Conservation (phyloP, 2,329 filamentous ascomycete genomes). For the Colletotrichum paranaense region DNA sequence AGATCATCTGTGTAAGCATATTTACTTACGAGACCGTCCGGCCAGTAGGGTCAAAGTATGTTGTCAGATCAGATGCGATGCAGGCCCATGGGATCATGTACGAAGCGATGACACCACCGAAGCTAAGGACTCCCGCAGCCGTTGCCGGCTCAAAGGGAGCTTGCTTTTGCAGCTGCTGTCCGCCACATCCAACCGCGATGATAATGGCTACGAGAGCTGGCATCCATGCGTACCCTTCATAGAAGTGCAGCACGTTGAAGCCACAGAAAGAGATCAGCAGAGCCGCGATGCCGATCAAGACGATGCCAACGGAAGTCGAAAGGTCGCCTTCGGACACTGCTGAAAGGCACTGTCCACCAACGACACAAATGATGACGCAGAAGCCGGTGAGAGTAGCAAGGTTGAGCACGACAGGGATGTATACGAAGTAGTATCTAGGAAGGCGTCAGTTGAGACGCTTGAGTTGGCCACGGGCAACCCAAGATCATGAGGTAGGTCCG, state of each 20-base stretch:
- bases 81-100: constrained; percentile 73
- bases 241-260: constrained; percentile 55
- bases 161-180: constrained; percentile 51
- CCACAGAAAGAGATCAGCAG: constrained; percentile 61
- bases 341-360: constrained; percentile 56
- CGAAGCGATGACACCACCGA: constrained; percentile 70
- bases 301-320: constrained; percentile 58
- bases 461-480: neutral
- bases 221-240: constrained; percentile 60
- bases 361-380: constrained; percentile 58
- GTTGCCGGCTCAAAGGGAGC: constrained; percentile 47
- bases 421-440: constrained; percentile 36
- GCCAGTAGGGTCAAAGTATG: constrained; percentile 68
- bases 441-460: neutral
- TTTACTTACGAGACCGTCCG: constrained; percentile 54
- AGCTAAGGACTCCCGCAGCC: constrained; percentile 62
- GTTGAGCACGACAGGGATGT: constrained; percentile 51
- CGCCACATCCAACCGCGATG: constrained; percentile 53
- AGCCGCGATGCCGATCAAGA: constrained; percentile 57
- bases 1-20: neutral
- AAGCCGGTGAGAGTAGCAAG: constrained; percentile 60
- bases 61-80: constrained; percentile 69
- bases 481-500: too few species aligned
- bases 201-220: constrained; percentile 52
- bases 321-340: constrained; percentile 51